These are phyloP conservation scores for Hymenoscyphus albidus DNA, from an alignment of 2,329 filamentous ascomycete species.

Conservation along the genomic window DNA sequence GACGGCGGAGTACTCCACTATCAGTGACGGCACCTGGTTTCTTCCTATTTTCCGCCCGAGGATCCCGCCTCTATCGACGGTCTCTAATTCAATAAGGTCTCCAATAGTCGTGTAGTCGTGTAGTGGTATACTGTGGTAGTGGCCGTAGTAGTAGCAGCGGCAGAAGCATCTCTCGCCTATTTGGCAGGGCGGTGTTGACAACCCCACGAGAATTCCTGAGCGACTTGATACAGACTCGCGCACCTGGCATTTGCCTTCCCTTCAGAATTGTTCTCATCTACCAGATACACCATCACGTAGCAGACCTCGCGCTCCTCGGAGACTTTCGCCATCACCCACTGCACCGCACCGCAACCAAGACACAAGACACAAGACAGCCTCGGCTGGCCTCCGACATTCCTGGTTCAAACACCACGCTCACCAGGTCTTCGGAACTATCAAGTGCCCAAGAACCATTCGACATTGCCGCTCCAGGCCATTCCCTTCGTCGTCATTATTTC, in stretches of 20 bases:
- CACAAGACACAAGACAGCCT: neutral
- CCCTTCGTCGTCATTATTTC: neutral
- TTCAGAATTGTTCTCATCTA: neutral
- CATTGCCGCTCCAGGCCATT: neutral
- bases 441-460: neutral
- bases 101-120: neutral
- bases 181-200: neutral
- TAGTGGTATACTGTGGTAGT: neutral
- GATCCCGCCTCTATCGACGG: neutral
- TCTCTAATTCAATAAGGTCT: neutral
- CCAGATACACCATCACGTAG: neutral
- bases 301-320: neutral
- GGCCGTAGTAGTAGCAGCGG: neutral
- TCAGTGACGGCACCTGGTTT: neutral
- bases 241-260: neutral
- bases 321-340: neutral
- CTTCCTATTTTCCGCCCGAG: neutral
- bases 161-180: neutral
- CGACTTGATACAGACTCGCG: neutral
- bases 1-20: neutral
- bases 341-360: neutral
- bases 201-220: neutral
- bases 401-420: neutral
- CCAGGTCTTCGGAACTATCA: neutral
- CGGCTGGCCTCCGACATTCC: constrained; percentile 2